phyloP scores from a whole-genome alignment of 805 yeast species.

The Lipomyces chichibuensis region DNA sequence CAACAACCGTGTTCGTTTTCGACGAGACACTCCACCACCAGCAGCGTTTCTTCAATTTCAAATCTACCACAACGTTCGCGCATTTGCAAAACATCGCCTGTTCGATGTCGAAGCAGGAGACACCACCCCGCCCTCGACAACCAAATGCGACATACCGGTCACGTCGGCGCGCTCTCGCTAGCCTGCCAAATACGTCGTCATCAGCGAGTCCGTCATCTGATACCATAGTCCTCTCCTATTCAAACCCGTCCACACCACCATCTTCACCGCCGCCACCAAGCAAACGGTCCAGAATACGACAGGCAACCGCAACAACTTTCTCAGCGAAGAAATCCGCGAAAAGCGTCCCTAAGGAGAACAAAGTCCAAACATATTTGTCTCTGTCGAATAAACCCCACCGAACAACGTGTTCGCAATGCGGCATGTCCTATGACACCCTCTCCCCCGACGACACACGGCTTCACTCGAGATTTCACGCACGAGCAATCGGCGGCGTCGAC shows the following conservation, averaged over 20 bases:
- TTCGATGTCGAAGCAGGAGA: background rate
- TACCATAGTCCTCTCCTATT: background rate
- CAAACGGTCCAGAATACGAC: background rate
- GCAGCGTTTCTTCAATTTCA: background rate
- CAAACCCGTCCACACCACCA: background rate
- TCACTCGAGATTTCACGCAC: conserved; percentile 54
- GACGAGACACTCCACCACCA: too few relatives aligned
- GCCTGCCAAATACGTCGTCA: conserved; percentile 7
- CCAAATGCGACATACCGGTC: conserved; percentile 1
- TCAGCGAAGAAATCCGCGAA: background rate
- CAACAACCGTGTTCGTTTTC: too few relatives aligned
- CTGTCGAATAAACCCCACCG: conserved; percentile 30
- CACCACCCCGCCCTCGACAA: background rate
- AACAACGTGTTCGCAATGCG: conserved; percentile 53
- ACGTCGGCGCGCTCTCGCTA: background rate
- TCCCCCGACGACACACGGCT: conserved; percentile 48
- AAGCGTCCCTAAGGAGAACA: background rate
- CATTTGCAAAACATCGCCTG: background rate
- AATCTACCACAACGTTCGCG: background rate
- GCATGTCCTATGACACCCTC: conserved; percentile 55
- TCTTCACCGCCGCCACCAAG: conserved; percentile 3
- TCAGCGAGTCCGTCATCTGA: background rate
- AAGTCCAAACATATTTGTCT: conserved; percentile 33
- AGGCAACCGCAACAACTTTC: background rate
- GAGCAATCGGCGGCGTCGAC: conserved; percentile 50